Conservation (phyloP, 306 rosid species). For the Cicer pinnatifidum region DNA sequence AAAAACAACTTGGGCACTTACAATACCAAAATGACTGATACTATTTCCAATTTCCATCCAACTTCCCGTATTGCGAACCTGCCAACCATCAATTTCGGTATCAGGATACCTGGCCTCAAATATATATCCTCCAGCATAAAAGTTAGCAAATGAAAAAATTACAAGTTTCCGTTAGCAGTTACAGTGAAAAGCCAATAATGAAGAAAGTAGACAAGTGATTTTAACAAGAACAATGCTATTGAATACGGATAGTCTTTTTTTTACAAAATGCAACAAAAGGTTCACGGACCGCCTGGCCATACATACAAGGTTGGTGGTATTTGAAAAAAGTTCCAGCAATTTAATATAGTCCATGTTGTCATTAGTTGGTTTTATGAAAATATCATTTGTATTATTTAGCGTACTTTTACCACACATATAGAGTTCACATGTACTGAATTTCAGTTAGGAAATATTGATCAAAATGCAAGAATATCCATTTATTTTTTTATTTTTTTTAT, state of each 20-base stretch:
- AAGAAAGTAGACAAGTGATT: not conserved
- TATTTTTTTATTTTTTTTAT: too few species aligned
- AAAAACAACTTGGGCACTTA: conserved; percentile 94
- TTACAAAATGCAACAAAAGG: not conserved
- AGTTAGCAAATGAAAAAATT: not conserved
- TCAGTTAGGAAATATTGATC: too few species aligned
- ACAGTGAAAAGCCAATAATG: not conserved
- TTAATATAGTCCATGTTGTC: too few species aligned
- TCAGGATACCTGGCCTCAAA: not conserved
- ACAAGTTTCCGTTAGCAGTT: not conserved
- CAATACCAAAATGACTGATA: conserved; percentile 85
- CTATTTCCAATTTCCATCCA: conserved; percentile 98
- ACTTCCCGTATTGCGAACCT: conserved; percentile 89
- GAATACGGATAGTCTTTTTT: not conserved
- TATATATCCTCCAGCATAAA: not conserved
- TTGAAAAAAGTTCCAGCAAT: too few species aligned
- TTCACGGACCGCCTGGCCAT: not conserved
- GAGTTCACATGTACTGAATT: too few species aligned
- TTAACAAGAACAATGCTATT: not conserved
- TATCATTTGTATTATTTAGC: too few species aligned
- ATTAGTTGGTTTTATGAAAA: too few species aligned
- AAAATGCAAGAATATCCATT: too few species aligned
- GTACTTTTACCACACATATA: too few species aligned
- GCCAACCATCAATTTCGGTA: conserved; percentile 39
- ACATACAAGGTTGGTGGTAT: too few species aligned